Conservation (phyloP, 345 rosid genomes). For the Passiflora organensis region DNA sequence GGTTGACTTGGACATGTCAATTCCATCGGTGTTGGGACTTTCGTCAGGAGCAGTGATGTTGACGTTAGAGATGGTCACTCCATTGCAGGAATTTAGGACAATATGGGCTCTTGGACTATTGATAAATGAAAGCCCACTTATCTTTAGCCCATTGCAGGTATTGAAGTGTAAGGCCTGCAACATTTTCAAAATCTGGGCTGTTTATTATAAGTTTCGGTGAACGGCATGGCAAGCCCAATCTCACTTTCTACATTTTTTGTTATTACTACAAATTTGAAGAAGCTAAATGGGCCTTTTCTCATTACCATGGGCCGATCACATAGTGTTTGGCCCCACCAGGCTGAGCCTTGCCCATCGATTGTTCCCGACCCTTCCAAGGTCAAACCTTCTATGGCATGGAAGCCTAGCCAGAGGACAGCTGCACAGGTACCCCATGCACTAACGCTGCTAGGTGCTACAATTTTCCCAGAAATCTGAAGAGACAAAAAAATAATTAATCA, state of each 20-base stretch:
- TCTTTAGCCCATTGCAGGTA: conserved; percentile 1
- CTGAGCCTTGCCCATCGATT: conserved; percentile 37
- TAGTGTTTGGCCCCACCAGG: conserved; percentile 33
- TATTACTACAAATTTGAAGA: background rate
- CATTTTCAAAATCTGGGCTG: background rate
- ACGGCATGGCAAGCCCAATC: background rate
- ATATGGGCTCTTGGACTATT: conserved; percentile 29
- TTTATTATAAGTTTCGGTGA: too few species aligned
- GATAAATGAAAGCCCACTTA: conserved; percentile 17
- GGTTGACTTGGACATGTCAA: conserved; percentile 15
- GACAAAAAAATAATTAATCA: too few species aligned
- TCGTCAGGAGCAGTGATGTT: conserved; percentile 23
- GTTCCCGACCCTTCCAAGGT: conserved; percentile 25
- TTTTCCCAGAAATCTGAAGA: conserved; percentile 16
- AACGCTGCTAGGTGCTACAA: conserved; percentile 24
- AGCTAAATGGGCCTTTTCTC: background rate
- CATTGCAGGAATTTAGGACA: background rate
- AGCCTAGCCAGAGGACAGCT: conserved; percentile 22
- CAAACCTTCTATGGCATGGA: conserved; percentile 23
- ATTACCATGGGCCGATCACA: background rate
- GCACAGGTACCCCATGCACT: conserved; percentile 27
- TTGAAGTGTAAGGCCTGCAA: conserved; percentile 22
- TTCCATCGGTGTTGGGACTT: conserved; percentile 44
- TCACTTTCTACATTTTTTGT: background rate
- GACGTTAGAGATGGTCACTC: conserved; percentile 13